phyloP scores from a whole-genome alignment of 768 basidiomycete species.

The Tricholoma sp. region DNA sequence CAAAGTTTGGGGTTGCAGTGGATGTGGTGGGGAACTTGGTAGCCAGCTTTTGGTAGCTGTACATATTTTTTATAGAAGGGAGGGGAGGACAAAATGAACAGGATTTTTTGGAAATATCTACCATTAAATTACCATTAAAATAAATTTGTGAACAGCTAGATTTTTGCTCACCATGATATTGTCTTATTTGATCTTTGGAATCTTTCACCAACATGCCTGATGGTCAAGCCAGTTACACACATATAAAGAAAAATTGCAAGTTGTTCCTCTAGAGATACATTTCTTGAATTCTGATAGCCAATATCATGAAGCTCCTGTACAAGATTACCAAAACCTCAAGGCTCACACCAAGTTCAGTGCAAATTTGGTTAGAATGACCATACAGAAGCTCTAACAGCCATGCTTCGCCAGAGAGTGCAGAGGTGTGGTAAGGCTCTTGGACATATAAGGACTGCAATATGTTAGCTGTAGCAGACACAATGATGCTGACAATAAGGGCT shows the following conservation, averaged over 20 bases:
- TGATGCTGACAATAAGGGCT: too few relatives aligned
- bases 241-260: conserved; percentile 24
- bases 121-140: too few relatives aligned
- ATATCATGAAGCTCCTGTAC: conserved; percentile 4
- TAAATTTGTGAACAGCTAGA: too few relatives aligned
- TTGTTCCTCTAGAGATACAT: conserved; percentile 17
- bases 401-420: conserved; percentile 14
- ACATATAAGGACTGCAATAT: not conserved
- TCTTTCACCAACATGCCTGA: conserved; percentile 14
- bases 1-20: conserved; percentile 12
- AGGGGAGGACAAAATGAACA: too few relatives aligned
- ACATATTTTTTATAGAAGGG: too few relatives aligned
- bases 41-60: too few relatives aligned
- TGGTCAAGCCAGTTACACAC: conserved; percentile 15
- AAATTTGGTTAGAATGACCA: conserved; percentile 18
- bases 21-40: too few relatives aligned
- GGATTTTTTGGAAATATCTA: too few relatives aligned
- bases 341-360: conserved; percentile 15
- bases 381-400: conserved; percentile 18
- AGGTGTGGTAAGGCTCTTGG: conserved; percentile 17
- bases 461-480: not conserved
- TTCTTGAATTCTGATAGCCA: conserved; percentile 2
- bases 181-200: conserved; percentile 7
- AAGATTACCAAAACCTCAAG: conserved; percentile 15
- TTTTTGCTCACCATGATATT: conserved; percentile 2